A percentile compares a stretch with the other conserved stretches of the same genome.
Evolutionary conservation across 1,284 basidiomycete genomes (phyloP).

Genomic region (Stygiomarasmius scandens): DNA sequence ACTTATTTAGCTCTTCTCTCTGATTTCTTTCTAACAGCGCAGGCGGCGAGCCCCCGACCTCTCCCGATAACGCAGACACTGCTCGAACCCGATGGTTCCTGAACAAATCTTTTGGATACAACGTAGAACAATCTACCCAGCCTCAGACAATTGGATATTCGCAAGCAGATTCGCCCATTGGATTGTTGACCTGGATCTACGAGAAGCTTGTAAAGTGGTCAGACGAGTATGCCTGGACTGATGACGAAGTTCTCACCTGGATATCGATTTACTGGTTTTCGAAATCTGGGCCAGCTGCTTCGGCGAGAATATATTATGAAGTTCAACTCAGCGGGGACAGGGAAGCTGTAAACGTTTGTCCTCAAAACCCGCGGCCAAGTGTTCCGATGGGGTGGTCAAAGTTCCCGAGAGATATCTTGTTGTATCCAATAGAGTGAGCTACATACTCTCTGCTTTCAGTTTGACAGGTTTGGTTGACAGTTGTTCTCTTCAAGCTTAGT

Average conservation of each 20-base stretch:
- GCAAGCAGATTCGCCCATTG: background rate
- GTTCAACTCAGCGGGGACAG: no score
- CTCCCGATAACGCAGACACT: slow-evolving; percentile 18
- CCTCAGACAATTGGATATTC: background rate
- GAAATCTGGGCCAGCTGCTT: slow-evolving; percentile 7
- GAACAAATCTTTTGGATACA: slow-evolving; percentile 26
- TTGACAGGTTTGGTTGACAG: background rate
- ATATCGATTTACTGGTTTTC: slow-evolving; percentile 12
- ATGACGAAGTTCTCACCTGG: slow-evolving; percentile 15
- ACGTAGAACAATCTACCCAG: background rate
- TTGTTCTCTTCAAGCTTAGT: slow-evolving; percentile 12
- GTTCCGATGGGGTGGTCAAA: no score
- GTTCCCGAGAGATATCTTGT: no score
- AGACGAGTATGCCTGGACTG: slow-evolving; percentile 8
- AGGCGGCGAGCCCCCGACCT: slow-evolving; percentile 26
- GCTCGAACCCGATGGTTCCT: slow-evolving; percentile 30
- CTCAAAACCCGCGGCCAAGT: no score
- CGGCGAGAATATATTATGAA: slow-evolving; percentile 12
- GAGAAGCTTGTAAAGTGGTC: background rate
- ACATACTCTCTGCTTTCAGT: background rate
- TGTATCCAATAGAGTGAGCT: background rate
- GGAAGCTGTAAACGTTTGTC: no score
- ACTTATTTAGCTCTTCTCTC: slow-evolving; percentile 23
- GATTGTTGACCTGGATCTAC: background rate
- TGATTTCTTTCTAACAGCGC: slow-evolving; percentile 23